Base-by-base conservation (phyloP, 257 asterid genomes). In the Datura wrightii region DNA sequence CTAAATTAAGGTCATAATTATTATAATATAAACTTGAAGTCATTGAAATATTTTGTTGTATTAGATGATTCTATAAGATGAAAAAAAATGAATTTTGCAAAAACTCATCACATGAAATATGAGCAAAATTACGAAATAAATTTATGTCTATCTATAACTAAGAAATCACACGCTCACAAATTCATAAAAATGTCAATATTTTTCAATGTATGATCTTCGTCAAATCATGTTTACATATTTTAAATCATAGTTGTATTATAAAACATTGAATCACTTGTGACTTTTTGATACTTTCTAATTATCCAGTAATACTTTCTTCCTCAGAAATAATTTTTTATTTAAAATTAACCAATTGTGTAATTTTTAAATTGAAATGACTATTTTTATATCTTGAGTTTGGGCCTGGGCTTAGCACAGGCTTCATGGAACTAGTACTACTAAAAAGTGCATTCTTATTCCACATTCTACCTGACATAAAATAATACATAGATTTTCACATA, bases 401-500 rank as follows among this genome's bases (percentile, higher is more conserved):
- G 46, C 46, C 46, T 42, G 46, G 31, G 46, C 46, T 42, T 42
- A 42, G 4, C 46, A 42, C 46, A 6, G 46, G 4, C 46, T 6
- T 42, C 46, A 42, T 42, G 46, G 6, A 42, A 24, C 31, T 24
- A 24, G 31, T 66, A 66, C 76, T 39, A 16, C 52, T 69, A 39
- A 69, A 15, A 37, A 41, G 52, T 16, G 31, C 78, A 69, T 69
- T 42, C 34, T 37, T 69, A 69, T 69, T 69, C 78, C 52, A 69
- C 52, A 39, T 39, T 69, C 52, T 69, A 69, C 18, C 78, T 10
- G 15, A 8, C 52, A 69, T 15, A 14, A 69, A 39, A 15, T 67
- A 67, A 39, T 67, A 15, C 78, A 37, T 67, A 39, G 6, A 66
- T 1, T 65, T 7, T 67, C 78, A 67, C 78, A 67, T 8, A 67